A percentile compares a stretch with the other conserved stretches of the same genome.
Evolutionary conservation across 2,329 filamentous ascomycete genomes (phyloP).

Genomic region (Venturia asperata): DNA sequence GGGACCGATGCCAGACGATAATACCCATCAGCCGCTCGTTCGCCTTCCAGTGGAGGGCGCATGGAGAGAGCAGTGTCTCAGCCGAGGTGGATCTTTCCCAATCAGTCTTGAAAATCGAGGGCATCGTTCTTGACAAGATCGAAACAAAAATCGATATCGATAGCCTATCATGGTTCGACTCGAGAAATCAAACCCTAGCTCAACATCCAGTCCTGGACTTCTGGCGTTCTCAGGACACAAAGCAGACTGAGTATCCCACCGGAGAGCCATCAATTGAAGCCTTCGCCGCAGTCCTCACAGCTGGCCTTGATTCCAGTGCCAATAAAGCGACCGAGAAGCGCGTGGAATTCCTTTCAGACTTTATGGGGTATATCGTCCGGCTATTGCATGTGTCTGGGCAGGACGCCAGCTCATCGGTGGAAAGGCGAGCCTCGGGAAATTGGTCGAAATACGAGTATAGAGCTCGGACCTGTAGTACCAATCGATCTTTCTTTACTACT

Average conservation of each 20-base stretch:
- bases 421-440: background rate
- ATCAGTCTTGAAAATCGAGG: background rate
- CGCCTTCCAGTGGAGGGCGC: conserved; percentile 1
- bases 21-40: background rate
- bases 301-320: background rate
- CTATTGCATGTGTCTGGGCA: background rate
- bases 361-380: background rate
- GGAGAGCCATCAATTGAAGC: background rate
- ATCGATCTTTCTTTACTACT: conserved; percentile 15
- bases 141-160: background rate
- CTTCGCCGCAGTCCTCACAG: background rate
- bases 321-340: background rate
- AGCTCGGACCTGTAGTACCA: background rate
- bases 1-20: conserved; percentile 4
- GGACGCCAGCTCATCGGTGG: background rate
- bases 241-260: background rate
- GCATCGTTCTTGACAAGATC: background rate
- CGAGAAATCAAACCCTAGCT: conserved; percentile 1
- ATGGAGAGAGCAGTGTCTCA: background rate
- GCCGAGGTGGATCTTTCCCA: background rate
- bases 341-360: background rate
- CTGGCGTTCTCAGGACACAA: background rate
- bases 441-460: background rate
- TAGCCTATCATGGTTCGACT: background rate
- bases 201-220: background rate